These are phyloP conservation scores for Stramenopiles sp. DNA, from an alignment of 352 stramenopile species.

Conservation along the genomic window DNA sequence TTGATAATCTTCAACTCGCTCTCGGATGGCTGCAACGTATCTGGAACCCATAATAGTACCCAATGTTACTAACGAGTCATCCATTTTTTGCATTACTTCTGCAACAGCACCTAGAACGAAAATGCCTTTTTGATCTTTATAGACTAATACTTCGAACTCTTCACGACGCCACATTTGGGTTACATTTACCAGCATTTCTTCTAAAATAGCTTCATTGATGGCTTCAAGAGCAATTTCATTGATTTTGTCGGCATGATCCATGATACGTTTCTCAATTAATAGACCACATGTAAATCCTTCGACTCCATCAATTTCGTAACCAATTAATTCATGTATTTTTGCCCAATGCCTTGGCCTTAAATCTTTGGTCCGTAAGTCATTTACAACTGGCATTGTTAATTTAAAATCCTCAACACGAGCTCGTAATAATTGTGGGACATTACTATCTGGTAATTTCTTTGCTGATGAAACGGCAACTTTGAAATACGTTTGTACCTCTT, in stretches of 20 bases:
- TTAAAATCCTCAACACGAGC: conserved; percentile 66
- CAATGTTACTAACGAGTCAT: conserved; percentile 76
- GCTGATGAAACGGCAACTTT: conserved; percentile 57
- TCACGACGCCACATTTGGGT: conserved; percentile 54
- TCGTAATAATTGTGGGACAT: conserved; percentile 41
- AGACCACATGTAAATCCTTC: background rate
- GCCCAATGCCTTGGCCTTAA: conserved; percentile 49
- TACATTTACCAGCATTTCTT: conserved; percentile 80
- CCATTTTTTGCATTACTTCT: conserved; percentile 62
- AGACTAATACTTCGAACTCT: conserved; percentile 70
- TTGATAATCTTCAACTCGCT: conserved; percentile 70
- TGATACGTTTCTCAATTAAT: background rate
- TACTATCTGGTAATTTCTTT: conserved; percentile 58
- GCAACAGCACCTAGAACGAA: conserved; percentile 70
- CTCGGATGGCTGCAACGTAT: conserved; percentile 62
- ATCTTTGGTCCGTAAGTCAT: conserved; percentile 35
- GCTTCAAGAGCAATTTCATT: conserved; percentile 58
- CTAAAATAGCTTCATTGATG: conserved; percentile 60
- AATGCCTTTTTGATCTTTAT: conserved; percentile 76
- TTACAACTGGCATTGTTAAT: conserved; percentile 46
- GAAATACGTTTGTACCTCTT: conserved; percentile 59
- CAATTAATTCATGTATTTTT: conserved; percentile 44
- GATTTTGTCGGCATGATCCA: conserved; percentile 28
- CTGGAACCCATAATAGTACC: conserved; percentile 71
- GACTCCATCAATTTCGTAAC: conserved; percentile 61